phyloP scores from a whole-genome alignment of 768 basidiomycete genomes.

The Suillus americanus region DNA sequence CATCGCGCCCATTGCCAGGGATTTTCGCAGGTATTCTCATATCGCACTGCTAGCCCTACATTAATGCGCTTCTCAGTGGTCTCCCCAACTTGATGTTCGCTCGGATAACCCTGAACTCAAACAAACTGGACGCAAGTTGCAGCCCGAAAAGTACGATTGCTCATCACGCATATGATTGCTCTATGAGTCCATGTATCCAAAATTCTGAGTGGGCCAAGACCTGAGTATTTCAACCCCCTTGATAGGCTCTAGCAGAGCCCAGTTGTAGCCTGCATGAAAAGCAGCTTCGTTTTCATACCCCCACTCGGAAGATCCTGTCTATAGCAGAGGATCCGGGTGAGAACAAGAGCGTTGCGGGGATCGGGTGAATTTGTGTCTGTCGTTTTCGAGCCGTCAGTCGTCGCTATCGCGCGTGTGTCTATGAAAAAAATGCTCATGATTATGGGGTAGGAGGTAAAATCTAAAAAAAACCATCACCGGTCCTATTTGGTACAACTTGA shows the following conservation, averaged over 20 bases:
- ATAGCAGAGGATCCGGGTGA: slow-evolving; percentile 32
- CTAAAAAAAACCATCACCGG: too few species aligned
- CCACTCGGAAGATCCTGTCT: slow-evolving; percentile 40
- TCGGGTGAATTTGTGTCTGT: too few species aligned
- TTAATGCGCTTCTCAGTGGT: too few species aligned
- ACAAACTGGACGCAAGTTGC: slow-evolving; percentile 10
- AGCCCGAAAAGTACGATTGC: slow-evolving; percentile 66
- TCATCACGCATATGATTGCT: slow-evolving; percentile 53
- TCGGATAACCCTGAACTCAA: too few species aligned
- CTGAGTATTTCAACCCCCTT: slow-evolving; percentile 68
- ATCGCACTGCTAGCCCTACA: too few species aligned
- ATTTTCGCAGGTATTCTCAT: too few species aligned
- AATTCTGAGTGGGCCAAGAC: slow-evolving; percentile 79
- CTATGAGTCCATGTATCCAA: slow-evolving; percentile 23
- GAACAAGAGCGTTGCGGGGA: slow-evolving; percentile 14
- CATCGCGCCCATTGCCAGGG: too few species aligned
- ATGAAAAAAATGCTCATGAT: background rate
- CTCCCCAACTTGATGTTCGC: too few species aligned
- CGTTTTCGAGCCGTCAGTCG: too few species aligned
- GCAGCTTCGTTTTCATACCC: slow-evolving; percentile 29
- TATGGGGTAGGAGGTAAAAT: too few species aligned
- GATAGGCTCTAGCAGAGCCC: slow-evolving; percentile 37
- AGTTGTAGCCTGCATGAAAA: slow-evolving; percentile 34
- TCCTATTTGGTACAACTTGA: too few species aligned
- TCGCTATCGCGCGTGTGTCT: too few species aligned